Conservation (phyloP, 108 stramenopile genomes). For the Skeletonema grethae region DNA sequence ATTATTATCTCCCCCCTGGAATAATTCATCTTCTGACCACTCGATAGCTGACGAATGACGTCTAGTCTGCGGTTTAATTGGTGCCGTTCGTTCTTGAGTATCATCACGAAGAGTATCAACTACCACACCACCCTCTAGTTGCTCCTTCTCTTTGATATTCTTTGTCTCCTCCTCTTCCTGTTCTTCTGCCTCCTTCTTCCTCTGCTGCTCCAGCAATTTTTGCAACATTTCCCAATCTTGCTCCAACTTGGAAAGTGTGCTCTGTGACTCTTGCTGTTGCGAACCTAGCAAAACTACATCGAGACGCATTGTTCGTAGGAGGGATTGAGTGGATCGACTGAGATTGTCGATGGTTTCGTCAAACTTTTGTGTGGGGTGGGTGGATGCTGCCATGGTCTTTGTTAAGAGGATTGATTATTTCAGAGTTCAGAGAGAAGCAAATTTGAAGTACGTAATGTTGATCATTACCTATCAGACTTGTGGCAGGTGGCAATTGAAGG, state of each 20-base stretch:
- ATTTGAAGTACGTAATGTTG: too few species aligned
- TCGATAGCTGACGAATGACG: not conserved
- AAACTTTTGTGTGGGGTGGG: not conserved
- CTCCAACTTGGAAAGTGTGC: not conserved
- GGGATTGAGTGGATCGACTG: not conserved
- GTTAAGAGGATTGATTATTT: too few species aligned
- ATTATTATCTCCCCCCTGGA: not conserved
- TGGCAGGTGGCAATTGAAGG: too few species aligned
- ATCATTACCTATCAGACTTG: too few species aligned
- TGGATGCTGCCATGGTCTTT: not conserved
- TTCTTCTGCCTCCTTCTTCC: not conserved
- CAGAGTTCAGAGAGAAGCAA: too few species aligned
- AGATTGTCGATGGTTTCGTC: not conserved
- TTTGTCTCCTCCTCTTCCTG: not conserved
- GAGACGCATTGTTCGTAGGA: conserved; percentile 14
- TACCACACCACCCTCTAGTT: not conserved
- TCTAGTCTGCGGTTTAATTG: not conserved
- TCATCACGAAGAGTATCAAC: not conserved
- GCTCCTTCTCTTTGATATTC: not conserved
- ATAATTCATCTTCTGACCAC: not conserved
- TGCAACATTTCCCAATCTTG: conserved; percentile 12
- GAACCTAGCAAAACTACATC: conserved; percentile 7
- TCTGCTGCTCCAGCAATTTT: not conserved
- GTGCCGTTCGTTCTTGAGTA: not conserved
- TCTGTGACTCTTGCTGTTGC: conserved; percentile 7